Conservation (phyloP, 2,329 filamentous ascomycete species). For the Xylaria sp. region DNA sequence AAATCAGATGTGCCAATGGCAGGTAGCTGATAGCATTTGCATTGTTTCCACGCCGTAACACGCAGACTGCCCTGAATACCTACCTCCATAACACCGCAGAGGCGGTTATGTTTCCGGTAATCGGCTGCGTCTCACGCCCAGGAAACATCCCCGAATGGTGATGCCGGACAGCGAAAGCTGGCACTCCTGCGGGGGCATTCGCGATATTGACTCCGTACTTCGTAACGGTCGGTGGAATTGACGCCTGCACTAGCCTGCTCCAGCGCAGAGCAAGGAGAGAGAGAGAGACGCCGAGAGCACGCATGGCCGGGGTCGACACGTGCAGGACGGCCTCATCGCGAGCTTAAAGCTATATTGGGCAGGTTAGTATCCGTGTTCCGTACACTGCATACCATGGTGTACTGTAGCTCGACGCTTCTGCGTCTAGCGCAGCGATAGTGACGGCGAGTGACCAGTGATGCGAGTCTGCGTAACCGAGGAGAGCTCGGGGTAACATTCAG, state of each 20-base stretch:
- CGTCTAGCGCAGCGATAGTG: background rate
- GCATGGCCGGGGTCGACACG: constrained; percentile 6
- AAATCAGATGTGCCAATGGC: constrained; percentile 21
- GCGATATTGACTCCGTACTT: constrained; percentile 14
- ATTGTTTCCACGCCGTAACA: constrained; percentile 22
- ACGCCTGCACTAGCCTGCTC: constrained; percentile 1
- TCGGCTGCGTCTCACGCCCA: constrained; percentile 24
- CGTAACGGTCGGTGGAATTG: constrained; percentile 27
- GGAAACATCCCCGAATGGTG: constrained; percentile 32
- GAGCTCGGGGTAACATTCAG: constrained; percentile 1
- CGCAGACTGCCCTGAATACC: background rate
- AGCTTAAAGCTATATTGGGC: background rate
- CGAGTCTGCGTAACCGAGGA: constrained; percentile 9
- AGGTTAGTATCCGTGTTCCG: background rate
- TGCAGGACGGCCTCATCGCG: constrained; percentile 4
- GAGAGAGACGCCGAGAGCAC: constrained; percentile 4
- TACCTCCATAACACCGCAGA: background rate
- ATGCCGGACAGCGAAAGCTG: constrained; percentile 35
- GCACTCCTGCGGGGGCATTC: constrained; percentile 19
- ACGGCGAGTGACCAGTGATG: constrained; percentile 1
- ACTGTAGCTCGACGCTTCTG: background rate
- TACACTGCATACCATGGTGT: background rate
- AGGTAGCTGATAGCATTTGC: constrained; percentile 25
- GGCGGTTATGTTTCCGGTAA: constrained; percentile 32
- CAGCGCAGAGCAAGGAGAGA: background rate